Percentiles rank a stretch among this genome's conserved stretches.
Conservation (phyloP, 257 asterid genomes). For the Fraxinus quadrangulata region DNA sequence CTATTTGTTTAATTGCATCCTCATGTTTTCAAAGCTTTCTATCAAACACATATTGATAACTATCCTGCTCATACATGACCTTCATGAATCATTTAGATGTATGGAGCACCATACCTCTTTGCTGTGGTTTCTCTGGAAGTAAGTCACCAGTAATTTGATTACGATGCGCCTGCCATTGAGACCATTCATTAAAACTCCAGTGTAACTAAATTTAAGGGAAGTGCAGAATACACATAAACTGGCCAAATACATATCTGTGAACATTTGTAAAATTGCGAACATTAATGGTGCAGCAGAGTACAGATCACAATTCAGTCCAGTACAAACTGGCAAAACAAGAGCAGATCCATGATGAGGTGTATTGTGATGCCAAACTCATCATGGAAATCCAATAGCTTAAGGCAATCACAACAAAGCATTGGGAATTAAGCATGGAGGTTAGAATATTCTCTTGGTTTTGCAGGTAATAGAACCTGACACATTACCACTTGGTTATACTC, state of each 20-base stretch:
- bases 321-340: not conserved
- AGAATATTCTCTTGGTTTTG: too few relatives aligned
- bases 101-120: constrained; percentile 65
- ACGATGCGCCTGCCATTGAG: constrained; percentile 86
- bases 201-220: not conserved
- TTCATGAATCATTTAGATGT: not conserved
- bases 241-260: not conserved
- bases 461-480: not conserved
- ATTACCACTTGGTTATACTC: not conserved
- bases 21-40: not conserved
- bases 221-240: not conserved
- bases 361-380: not conserved
- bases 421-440: not conserved
- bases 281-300: not conserved
- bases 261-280: not conserved
- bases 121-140: constrained; percentile 97
- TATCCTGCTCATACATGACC: not conserved
- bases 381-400: not conserved
- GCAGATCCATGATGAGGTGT: not conserved
- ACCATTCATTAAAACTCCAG: constrained; percentile 2
- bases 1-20: not conserved
- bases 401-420: not conserved
- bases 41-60: not conserved
- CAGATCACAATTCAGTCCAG: not conserved
- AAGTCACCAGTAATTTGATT: constrained; percentile 88